Conservation (phyloP, 2,329 filamentous ascomycete species). For the Lasiodiplodia citricola region DNA sequence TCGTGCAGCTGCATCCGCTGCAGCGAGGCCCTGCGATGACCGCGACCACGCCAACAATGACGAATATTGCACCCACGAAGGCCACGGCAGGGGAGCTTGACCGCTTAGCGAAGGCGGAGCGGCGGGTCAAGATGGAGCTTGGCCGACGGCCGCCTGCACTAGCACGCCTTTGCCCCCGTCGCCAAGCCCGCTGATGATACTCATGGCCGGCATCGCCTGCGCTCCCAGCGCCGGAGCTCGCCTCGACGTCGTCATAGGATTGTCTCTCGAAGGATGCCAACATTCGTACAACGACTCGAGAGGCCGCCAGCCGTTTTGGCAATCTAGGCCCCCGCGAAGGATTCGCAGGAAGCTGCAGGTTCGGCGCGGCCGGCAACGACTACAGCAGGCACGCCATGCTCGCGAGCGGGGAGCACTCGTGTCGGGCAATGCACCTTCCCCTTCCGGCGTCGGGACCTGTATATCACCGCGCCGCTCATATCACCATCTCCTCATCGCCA, state of each 20-base stretch:
- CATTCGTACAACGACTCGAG: background rate
- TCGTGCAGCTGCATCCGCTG: background rate
- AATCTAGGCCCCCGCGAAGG: constrained; percentile 1
- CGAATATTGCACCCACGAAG: constrained; percentile 7
- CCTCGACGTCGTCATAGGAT: background rate
- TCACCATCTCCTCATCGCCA: constrained; percentile 15
- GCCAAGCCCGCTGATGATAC: background rate
- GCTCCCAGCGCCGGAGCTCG: background rate
- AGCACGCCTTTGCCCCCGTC: background rate
- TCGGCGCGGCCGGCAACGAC: background rate
- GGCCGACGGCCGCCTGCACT: background rate
- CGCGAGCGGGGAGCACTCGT: constrained; percentile 7
- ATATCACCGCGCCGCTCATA: constrained; percentile 19
- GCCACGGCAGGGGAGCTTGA: background rate
- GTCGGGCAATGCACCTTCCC: constrained; percentile 11
- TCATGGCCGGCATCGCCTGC: background rate
- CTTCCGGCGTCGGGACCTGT: constrained; percentile 9
- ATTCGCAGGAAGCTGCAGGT: constrained; percentile 10
- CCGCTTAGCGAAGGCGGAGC: constrained; percentile 4
- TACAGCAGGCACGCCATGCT: constrained; percentile 4
- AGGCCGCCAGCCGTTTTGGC: background rate
- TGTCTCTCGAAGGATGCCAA: background rate
- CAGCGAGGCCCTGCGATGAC: constrained; percentile 1
- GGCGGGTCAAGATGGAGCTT: background rate
- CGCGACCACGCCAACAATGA: background rate